A percentile compares a stretch with the other conserved stretches of the same genome.
Conservation (phyloP, 352 stramenopile species). For the Phytophthora sp. region DNA sequence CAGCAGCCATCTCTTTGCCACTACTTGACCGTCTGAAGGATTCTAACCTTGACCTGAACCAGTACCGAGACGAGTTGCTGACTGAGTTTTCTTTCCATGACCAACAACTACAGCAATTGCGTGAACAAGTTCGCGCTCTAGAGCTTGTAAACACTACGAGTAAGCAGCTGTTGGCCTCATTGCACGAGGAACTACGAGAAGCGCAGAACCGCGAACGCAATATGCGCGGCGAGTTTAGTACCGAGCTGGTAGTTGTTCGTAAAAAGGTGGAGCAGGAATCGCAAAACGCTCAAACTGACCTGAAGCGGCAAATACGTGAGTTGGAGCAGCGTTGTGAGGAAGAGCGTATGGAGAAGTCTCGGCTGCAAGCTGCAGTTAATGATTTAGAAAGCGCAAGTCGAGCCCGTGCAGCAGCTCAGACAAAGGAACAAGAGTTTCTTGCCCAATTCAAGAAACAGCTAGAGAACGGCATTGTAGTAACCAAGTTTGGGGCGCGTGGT, state of each 20-base stretch:
- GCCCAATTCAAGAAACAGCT: slow-evolving; percentile 66
- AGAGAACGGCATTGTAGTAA: slow-evolving; percentile 52
- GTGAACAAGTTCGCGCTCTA: slow-evolving; percentile 43
- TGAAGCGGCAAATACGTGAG: slow-evolving; percentile 26
- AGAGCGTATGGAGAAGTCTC: slow-evolving; percentile 35
- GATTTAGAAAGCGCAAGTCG: slow-evolving; percentile 36
- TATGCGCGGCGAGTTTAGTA: slow-evolving; percentile 30
- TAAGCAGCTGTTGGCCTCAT: slow-evolving; percentile 29
- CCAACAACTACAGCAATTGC: slow-evolving; percentile 39
- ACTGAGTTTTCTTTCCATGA: slow-evolving; percentile 53
- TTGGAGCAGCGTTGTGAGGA: slow-evolving; percentile 26
- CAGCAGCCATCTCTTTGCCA: not conserved
- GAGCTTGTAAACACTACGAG: slow-evolving; percentile 36
- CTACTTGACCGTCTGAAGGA: slow-evolving; percentile 16
- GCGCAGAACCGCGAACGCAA: slow-evolving; percentile 20
- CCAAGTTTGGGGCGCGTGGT: slow-evolving; percentile 58
- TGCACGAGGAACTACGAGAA: slow-evolving; percentile 38
- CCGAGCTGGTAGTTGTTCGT: slow-evolving; percentile 26
- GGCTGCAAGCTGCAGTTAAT: slow-evolving; percentile 39
- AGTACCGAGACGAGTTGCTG: slow-evolving; percentile 38
- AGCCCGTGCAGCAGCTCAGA: slow-evolving; percentile 30
- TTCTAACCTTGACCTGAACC: slow-evolving; percentile 16
- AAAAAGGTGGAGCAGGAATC: slow-evolving; percentile 24
- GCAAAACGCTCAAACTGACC: slow-evolving; percentile 18
- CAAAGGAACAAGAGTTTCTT: slow-evolving; percentile 50